Evolutionary conservation across 1,139 yeast genomes (phyloP), one percentile per base, ranked within the genome.

Genomic region (Suhomyces bolitotheri): DNA sequence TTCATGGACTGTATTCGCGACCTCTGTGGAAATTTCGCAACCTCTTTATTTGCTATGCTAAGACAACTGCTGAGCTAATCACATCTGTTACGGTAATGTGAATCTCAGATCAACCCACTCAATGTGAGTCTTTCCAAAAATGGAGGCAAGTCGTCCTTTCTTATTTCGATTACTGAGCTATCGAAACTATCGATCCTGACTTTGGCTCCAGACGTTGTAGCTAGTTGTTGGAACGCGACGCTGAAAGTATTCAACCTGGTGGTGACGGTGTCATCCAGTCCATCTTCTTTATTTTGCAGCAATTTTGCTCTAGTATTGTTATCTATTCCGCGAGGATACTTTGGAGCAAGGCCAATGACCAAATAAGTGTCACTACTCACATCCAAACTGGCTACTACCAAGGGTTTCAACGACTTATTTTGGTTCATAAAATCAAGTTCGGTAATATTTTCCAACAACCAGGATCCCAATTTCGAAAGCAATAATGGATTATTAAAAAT

Each of bases 151-250:
- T 94, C 98, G 37, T 89, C 96, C 54, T 82, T 83, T 40, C 88
- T 66, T 31, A 94, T 82, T 60, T 92, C 97, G 28, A 94, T 88
- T 23, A 92, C 87, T 2, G 97, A 82, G 44, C 95, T 86, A 54
- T 92, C 97, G 60, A 92, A 92, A 50, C 95, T 88, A 58, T 94
- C 97, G 43, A 92, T 83, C 51, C 94, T 74, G 22, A 89, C 90
- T 49, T 86, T 82, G 5, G 97, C 97, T 25, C 90, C 92, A 10
- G 95, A 83, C 8, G 78, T 75, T 31, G 71, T 73, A 2, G 96
- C 94, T 25, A 89, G 83, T 47, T 83, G 85, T 55, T 87, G 96
- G 58, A 92, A 92, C 24, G 95, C 95, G 39, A 84, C 78, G 32
- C 96, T 90, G 54, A 92, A 92, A 14, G 88, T 82, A 54, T 92